Base-by-base conservation (phyloP, 2,329 filamentous ascomycete species). In the Akanthomyces uredinophilus region DNA sequence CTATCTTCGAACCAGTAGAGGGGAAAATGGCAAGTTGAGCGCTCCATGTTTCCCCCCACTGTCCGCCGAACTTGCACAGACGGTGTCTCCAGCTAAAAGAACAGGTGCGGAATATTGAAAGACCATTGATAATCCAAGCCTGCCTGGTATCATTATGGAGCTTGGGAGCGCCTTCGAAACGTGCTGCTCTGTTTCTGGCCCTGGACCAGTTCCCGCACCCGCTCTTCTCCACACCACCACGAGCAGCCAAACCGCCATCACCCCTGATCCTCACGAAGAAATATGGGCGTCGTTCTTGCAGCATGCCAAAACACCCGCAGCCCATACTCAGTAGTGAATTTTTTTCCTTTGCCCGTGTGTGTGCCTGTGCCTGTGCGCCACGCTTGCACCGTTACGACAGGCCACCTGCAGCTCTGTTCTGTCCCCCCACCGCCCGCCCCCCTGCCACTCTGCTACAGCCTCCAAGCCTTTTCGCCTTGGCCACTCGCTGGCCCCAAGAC, bases 181-280 rank as follows among this genome's bases (percentile, higher is more conserved):
- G 57, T 52, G 57, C 47, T 51, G 56, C 32, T 51, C 35, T 32
- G 47, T 22, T 24, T 41, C 49, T 37, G 37, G 49, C 37, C 24
- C 49, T 53, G 49, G 16, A 60, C 24, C 49, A 59, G 49, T 60
- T 60, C 57, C 39, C 57, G 49, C 57, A 29, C 44, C 54, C 37
- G 37, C 57, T 52, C 49, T 59, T 37, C 57, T 60, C 57, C 57
- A 60, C 57, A 60, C 57, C 57, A 60, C 27, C 47, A 60, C 37
- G 35, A 60, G 47, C 16, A 51, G 57, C 47, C 47, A 53, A 60
- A 60, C 57, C 22, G 39, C 35, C 57, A 46, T 60, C 39, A 60
- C 57, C 57, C 57, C 57, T 60, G 57, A 53, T 60, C 27, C 57
- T 60, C 57, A 60, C 44, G 44, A 54, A 11, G 44, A 59, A 51